Evolutionary conservation across 345 rosid genomes (phyloP).

Genomic region (Brassica juncea): DNA sequence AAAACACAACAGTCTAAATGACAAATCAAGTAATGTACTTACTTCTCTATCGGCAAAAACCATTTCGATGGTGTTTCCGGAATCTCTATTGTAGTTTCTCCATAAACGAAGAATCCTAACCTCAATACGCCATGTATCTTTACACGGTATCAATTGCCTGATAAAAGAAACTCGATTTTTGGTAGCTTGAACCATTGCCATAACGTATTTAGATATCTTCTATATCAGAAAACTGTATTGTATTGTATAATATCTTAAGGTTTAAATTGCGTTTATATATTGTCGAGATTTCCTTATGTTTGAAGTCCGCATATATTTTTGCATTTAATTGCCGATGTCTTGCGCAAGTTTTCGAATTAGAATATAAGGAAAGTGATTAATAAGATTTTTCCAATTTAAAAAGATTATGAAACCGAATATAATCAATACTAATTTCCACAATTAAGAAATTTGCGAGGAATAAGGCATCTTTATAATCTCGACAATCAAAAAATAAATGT

Average conservation of each 20-base stretch:
- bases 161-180: not conserved
- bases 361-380: not conserved
- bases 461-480: too few relatives aligned
- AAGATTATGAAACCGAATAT: too few relatives aligned
- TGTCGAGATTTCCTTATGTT: not conserved
- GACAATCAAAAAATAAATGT: too few relatives aligned
- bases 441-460: too few relatives aligned
- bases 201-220: too few relatives aligned
- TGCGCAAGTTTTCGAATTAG: not conserved
- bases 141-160: not conserved
- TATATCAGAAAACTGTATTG: not conserved
- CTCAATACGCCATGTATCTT: not conserved
- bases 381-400: too few relatives aligned
- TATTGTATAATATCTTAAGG: not conserved
- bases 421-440: too few relatives aligned
- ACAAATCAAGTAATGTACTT: not conserved
- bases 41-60: not conserved
- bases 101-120: not conserved
- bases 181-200: not conserved
- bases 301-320: not conserved
- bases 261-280: not conserved
- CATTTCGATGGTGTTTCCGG: not conserved
- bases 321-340: not conserved
- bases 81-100: not conserved
- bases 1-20: not conserved